A percentile compares a stretch with the other conserved stretches of the same genome.
Evolutionary conservation across 129 eudicot genomes (phyloP).

Genomic region (Tagetes patula): DNA sequence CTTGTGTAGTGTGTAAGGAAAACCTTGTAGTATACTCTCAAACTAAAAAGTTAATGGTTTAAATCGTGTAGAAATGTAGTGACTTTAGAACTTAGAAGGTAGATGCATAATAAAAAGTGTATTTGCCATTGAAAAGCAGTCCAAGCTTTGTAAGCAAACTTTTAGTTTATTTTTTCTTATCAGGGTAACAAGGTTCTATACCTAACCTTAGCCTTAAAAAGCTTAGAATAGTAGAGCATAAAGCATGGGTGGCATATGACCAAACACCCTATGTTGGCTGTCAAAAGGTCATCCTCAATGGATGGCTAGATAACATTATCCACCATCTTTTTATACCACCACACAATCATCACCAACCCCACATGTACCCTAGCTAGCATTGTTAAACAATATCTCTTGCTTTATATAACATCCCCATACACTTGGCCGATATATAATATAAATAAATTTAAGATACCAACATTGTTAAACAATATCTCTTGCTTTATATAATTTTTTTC

Average conservation of each 20-base stretch:
- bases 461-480: background rate
- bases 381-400: too few relatives aligned
- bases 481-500: background rate
- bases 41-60: too few relatives aligned
- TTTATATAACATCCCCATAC: background rate
- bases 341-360: slow-evolving; percentile 26
- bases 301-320: slow-evolving; percentile 35
- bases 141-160: background rate
- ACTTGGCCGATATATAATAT: background rate
- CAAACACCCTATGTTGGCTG: slow-evolving; percentile 20
- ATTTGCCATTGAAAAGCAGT: background rate
- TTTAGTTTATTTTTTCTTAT: background rate
- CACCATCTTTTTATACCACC: slow-evolving; percentile 29
- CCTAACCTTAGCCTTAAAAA: slow-evolving; percentile 24
- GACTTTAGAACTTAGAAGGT: too few relatives aligned
- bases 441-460: background rate
- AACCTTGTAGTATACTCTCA: too few relatives aligned
- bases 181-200: slow-evolving; percentile 10
- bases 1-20: too few relatives aligned
- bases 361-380: slow-evolving; percentile 7
- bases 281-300: slow-evolving; percentile 27
- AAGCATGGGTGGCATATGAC: slow-evolving; percentile 23
- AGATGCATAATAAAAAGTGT: too few relatives aligned
- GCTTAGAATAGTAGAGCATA: slow-evolving; percentile 13
- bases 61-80: too few relatives aligned